Base-by-base conservation (phyloP, 345 rosid genomes). In the Rubroshorea leprosula region DNA sequence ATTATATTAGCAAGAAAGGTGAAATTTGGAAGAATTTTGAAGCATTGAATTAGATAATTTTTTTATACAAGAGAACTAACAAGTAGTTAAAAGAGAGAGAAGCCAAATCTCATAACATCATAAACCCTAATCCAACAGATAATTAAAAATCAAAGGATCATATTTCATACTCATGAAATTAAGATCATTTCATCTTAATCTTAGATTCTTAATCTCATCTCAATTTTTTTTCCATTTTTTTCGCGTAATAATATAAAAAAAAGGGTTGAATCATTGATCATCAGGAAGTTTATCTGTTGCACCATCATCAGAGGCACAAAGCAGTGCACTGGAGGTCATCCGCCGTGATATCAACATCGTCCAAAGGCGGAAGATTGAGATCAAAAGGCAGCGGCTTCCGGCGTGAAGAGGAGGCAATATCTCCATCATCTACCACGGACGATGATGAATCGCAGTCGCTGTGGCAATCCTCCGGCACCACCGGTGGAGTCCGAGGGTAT, bases 391-490 rank as follows among this genome's bases (percentile, higher is more conserved):
- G 65, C 58, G 71, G 74, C 61, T 65, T 64, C 43, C 75, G 63
- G 17, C 82, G 73, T 0, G 86, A 66, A 11, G 83, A 78, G 21
- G 84, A 72, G 5, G 86, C 78, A 0, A 77, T 74, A 26, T 71
- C 87, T 5, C 72, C 86, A 14, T 75, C 85, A 17, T 91, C 90
- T 43, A 84, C 67, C 44, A 88, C 98, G 38, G 96, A 92, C 0
- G 98, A 89, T 0, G 98, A 92, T 0, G 98, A 92, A 74, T 92
- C 98, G 39, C 98, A 92, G 29, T 84, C 95, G 55, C 98, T 92
- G 21, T 78, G 95, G 22, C 96, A 92, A 63, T 84, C 98, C 63
- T 88, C 98, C 25, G 86, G 87, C 24, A 63, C 72, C 13, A 78
- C 75, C 52, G 90, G 88, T 18, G 89, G 87, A 52, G 81, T 69